Conservation (phyloP, 495 filamentous ascomycete genomes). For the Xylona heveae region DNA sequence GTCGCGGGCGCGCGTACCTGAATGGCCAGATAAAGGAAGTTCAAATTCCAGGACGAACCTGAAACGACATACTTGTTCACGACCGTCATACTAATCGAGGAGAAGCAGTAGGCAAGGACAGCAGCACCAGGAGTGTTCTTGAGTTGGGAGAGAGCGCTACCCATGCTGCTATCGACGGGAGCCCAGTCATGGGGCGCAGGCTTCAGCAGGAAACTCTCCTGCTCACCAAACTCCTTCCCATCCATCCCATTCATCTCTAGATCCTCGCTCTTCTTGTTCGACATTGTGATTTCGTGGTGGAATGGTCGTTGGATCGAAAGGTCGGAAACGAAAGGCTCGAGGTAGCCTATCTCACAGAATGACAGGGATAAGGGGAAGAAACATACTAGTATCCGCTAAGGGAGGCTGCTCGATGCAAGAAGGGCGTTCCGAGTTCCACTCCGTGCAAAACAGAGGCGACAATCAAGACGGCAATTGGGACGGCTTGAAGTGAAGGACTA, state of each 20-base stretch:
- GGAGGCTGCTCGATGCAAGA: too few relatives aligned
- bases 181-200: not conserved
- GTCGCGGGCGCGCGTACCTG: constrained; percentile 41
- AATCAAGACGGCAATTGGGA: too few relatives aligned
- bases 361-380: too few relatives aligned
- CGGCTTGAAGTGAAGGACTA: too few relatives aligned
- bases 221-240: too few relatives aligned
- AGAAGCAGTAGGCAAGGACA: constrained; percentile 75
- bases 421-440: too few relatives aligned
- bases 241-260: constrained; percentile 55
- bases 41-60: constrained; percentile 78
- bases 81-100: constrained; percentile 95
- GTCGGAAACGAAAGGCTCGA: too few relatives aligned
- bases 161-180: not conserved
- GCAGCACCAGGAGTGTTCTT: constrained; percentile 57
- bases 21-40: constrained; percentile 80
- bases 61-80: constrained; percentile 98
- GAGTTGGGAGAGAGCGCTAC: constrained; percentile 9
- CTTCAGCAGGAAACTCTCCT: too few relatives aligned
- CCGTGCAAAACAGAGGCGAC: too few relatives aligned
- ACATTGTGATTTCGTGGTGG: constrained; percentile 21
- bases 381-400: too few relatives aligned
- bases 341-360: too few relatives aligned
- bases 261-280: constrained; percentile 72
- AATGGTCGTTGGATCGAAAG: too few relatives aligned